Evolutionary conservation across 2,329 filamentous ascomycete genomes (phyloP), one percentile per base, ranked within the genome.

Genomic region (Phaeosphaeriaceae sp.): DNA sequence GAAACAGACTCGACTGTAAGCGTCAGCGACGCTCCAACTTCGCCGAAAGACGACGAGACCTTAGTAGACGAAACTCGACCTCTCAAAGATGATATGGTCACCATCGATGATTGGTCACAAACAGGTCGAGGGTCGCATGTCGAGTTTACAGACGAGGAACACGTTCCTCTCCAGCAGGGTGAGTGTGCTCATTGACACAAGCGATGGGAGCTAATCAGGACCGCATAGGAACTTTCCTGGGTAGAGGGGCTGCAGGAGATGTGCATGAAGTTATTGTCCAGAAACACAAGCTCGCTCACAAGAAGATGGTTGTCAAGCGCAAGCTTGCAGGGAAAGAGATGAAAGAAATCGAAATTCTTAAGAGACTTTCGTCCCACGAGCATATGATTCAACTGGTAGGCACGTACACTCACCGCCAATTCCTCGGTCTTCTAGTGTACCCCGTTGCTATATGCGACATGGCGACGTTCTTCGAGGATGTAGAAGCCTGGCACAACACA

Each of bases 311-410:
- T n/a, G 55, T 61, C 25, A 61, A 56, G 44, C 54, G 57, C 1
- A 48, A 62, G 44, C 60, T 68, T 21, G 50, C 48, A 1, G 50
- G 57, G 13, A 55, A 27, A 19, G 65, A 69, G 25, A 61, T 40
- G 42, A 67, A 58, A 47, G 67, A 68, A 40, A 69, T 71, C 45
- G 57, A 61, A 5, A 66, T 69, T 19, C 45, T 69, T 36, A 69
- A 69, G 36, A 62, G 59, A 33, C 47, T 71, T 4, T 49, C 52
- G 2, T 56, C 56, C 1, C 63, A 69, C 25, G 7, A 19, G 10
- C 65, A 71, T 40, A 64, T 71, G 45, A 54, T 68, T n/a, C 49
- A 61, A n/a, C 53, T 71, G 6, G 48, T 71, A 2, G 68, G 66
- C 6, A 68, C 68, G 6, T 71, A 71, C 33, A 67, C 63, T 1